Evolutionary conservation across 305 asterid species (phyloP), one percentile per base, ranked within the genome.

Genomic region (Petunia hybrid): DNA sequence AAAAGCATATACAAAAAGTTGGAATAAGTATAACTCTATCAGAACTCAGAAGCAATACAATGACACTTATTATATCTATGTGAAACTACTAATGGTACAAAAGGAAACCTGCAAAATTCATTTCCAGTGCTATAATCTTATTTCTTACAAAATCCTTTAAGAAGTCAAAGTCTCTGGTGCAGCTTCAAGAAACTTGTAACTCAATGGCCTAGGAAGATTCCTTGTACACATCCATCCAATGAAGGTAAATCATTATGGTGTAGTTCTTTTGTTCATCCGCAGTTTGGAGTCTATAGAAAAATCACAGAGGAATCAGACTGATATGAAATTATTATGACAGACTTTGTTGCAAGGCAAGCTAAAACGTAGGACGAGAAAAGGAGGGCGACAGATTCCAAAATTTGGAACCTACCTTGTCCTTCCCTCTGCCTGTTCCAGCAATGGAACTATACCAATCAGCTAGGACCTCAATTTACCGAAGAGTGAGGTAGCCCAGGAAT

Each of bases 331-430:
- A 22, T 22, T 22, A 22, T 22, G 31, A 22, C 31, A 22, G 31
- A 22, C 31, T 22, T 22, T 22, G 31, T 22, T 22, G 31, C 31
- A 22, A 22, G 31, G 36, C 46, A 71, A 48, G 62, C 51, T 51
- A 73, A 73, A 73, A 36, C 78, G 1, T 6, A 51, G 63, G 46
- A 51, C 51, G 63, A n/a, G 57, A 9, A 51, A 51, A 9, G 57
- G 14, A 9, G 57, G 3, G 8, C 57, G 5, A 22, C 31, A 22
- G 31, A 22, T 22, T 22, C 31, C 31, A 22, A 22, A 22, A 91
- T 90, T 84, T 90, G 89, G 79, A 91, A 89, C 97, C 94, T 89
- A 87, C 84, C 83, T 80, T 86, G 88, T 62, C 95, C 97, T 85
- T 94, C 97, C 1, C 16, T n/a, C 10, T 66, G 38, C 12, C 78